A percentile compares a stretch with the other conserved stretches of the same genome.
phyloP scores from a whole-genome alignment of 2,329 filamentous ascomycete species.

The Ophiostoma fasciatum region DNA sequence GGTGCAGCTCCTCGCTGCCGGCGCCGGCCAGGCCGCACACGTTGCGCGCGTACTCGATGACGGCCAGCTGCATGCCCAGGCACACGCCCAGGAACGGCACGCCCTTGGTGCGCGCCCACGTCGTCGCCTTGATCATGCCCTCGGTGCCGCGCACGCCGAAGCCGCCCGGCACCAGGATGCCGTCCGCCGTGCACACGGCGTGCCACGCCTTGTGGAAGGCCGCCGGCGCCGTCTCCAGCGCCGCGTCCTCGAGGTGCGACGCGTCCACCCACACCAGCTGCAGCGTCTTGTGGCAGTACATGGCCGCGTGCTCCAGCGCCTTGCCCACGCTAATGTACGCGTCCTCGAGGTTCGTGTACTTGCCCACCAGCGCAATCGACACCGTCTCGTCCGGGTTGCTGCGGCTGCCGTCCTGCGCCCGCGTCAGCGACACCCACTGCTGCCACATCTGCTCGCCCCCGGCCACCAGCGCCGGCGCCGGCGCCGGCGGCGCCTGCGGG shows the following conservation, averaged over 20 bases:
- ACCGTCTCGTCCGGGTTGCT: too few relatives aligned
- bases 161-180: slow-evolving; percentile 56
- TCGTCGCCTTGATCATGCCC: slow-evolving; percentile 80
- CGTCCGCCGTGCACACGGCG: slow-evolving; percentile 52
- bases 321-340: slow-evolving; percentile 68
- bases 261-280: slow-evolving; percentile 76
- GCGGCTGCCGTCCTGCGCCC: slow-evolving; percentile 30
- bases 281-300: slow-evolving; percentile 69
- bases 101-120: slow-evolving; percentile 71
- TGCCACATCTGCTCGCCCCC: slow-evolving; percentile 67
- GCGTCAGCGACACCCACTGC: slow-evolving; percentile 49
- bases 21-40: slow-evolving; percentile 48
- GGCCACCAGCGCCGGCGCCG: slow-evolving; percentile 37
- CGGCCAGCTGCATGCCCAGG: slow-evolving; percentile 82
- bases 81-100: slow-evolving; percentile 81
- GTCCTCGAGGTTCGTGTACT: slow-evolving; percentile 76
- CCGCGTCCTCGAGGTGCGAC: slow-evolving; percentile 60
- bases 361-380: slow-evolving; percentile 77
- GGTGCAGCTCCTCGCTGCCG: slow-evolving; percentile 39
- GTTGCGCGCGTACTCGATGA: slow-evolving; percentile 75
- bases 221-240: slow-evolving; percentile 45
- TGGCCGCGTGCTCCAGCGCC: slow-evolving; percentile 78
- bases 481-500: slow-evolving; percentile 34
- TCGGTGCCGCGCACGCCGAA: slow-evolving; percentile 73
- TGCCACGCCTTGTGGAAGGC: slow-evolving; percentile 81